Percentiles rank a stretch among this genome's conserved stretches.
phyloP scores from a whole-genome alignment of 2,329 filamentous ascomycete species.

The Epichloe baconii region DNA sequence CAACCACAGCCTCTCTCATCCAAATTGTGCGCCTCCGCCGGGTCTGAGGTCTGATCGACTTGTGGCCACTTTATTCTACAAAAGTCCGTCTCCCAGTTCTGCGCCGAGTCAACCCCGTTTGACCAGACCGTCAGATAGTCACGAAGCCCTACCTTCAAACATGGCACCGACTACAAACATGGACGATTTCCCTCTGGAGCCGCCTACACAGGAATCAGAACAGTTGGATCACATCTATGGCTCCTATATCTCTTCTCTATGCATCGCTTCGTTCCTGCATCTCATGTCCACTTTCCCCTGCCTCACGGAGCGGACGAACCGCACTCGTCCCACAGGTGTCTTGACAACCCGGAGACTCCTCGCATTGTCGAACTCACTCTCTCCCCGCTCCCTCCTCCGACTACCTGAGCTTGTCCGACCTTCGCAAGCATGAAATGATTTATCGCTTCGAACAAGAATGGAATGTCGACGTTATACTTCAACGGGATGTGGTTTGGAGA shows the following conservation, averaged over 20 bases:
- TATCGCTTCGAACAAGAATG: conserved; percentile 78
- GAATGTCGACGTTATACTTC: conserved; percentile 75
- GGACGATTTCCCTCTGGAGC: conserved; percentile 47
- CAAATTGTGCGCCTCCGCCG: conserved; percentile 43
- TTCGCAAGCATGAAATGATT: conserved; percentile 69
- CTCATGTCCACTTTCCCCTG: conserved; percentile 49
- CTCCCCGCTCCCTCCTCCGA: conserved; percentile 45
- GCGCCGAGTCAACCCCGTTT: conserved; percentile 15
- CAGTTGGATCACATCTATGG: conserved; percentile 53
- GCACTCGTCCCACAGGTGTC: conserved; percentile 49
- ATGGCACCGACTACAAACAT: conserved; percentile 46
- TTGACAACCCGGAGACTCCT: conserved; percentile 47
- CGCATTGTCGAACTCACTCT: conserved; percentile 54
- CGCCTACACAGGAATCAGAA: conserved; percentile 39
- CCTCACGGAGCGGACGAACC: conserved; percentile 37
- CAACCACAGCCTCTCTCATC: conserved; percentile 48
- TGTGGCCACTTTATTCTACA: conserved; percentile 53
- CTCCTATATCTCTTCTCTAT: conserved; percentile 51
- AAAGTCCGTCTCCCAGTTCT: conserved; percentile 18
- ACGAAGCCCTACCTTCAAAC: conserved; percentile 32
- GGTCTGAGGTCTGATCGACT: conserved; percentile 38
- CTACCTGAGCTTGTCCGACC: conserved; percentile 53
- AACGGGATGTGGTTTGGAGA: conserved; percentile 59
- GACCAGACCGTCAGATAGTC: conserved; percentile 16
- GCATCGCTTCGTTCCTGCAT: conserved; percentile 52